These are phyloP conservation scores for Claviceps fusiformis DNA, from an alignment of 2,329 filamentous ascomycete species.

Conservation along the genomic window DNA sequence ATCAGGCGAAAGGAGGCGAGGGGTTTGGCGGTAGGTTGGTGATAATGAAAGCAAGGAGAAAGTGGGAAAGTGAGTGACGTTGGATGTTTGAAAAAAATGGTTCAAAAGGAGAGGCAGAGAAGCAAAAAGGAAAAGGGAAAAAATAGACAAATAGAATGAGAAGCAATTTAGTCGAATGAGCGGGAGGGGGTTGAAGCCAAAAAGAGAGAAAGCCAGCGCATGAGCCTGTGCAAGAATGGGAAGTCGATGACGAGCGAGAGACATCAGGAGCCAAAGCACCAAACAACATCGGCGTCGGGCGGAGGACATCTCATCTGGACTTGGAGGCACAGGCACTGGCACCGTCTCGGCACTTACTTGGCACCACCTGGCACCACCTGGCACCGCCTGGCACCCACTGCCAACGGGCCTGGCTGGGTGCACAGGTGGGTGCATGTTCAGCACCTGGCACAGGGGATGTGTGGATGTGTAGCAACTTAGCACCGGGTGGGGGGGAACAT, in stretches of 20 bases:
- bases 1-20: constrained; percentile 1
- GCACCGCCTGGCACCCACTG: too few species aligned
- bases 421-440: too few species aligned
- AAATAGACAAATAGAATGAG: neutral
- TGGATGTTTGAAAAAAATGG: neutral
- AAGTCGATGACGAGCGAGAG: constrained; percentile 5
- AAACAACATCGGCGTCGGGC: neutral
- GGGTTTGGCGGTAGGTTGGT: neutral
- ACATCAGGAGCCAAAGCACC: neutral
- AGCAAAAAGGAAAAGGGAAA: neutral
- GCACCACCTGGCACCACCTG: too few species aligned
- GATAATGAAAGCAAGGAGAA: neutral
- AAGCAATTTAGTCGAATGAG: constrained; percentile 1
- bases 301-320: too few species aligned
- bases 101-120: neutral
- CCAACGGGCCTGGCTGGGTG: too few species aligned
- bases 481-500: too few species aligned
- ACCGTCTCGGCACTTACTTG: too few species aligned
- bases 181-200: neutral
- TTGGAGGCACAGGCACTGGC: too few species aligned
- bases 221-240: constrained; percentile 1
- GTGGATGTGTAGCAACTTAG: too few species aligned
- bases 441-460: too few species aligned
- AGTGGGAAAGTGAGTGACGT: constrained; percentile 3
- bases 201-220: constrained; percentile 1